Evolutionary conservation across 345 rosid species (phyloP), one percentile per base, ranked within the genome.

Genomic region (Luvunga scandens): DNA sequence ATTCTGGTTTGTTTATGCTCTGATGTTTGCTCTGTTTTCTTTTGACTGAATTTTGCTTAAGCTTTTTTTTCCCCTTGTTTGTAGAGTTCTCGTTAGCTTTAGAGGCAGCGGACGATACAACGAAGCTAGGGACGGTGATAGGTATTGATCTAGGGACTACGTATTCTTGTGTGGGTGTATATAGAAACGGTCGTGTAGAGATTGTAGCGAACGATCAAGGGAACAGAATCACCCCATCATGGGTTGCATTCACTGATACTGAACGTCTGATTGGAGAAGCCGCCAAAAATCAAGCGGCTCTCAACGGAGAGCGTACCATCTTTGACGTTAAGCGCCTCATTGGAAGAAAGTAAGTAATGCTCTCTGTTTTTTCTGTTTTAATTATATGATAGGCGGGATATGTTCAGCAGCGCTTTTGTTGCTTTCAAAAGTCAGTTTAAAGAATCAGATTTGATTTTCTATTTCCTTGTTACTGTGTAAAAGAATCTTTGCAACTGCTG

Each of bases 241-340:
- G 92, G 92, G 94, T 90, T 50, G 92, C 94, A 1, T 91, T 89
- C 79, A 86, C 93, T 30, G 93, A 88, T 34, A 81, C 85, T 0
- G 90, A 91, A 79, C 89, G 91, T 80, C 86, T 90, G 53, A 87
- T 91, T 6, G 93, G 93, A 39, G 90, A 89, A 50, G 93, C 93
- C 0, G 91, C 93, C 7, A 90, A 90, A 81, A 90, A 87, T 74
- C 93, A 90, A 77, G 90, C 91, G 38, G 79, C 90, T 28, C 71
- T 78, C 78, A 90, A 87, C 66, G 81, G 88, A 2, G 83, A 88
- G 4, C 81, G 90, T 28, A 90, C 93, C 12, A 48, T 90, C 70
- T 87, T 82, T 5, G 91, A 82, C 28, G 86, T 85, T 1, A 90
- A 90, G 83, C 88, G 91, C n/a, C 90, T 90, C 1, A 90, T 87